Conservation (phyloP, 352 stramenopile species). For the Phytophthora pseudosyringae region DNA sequence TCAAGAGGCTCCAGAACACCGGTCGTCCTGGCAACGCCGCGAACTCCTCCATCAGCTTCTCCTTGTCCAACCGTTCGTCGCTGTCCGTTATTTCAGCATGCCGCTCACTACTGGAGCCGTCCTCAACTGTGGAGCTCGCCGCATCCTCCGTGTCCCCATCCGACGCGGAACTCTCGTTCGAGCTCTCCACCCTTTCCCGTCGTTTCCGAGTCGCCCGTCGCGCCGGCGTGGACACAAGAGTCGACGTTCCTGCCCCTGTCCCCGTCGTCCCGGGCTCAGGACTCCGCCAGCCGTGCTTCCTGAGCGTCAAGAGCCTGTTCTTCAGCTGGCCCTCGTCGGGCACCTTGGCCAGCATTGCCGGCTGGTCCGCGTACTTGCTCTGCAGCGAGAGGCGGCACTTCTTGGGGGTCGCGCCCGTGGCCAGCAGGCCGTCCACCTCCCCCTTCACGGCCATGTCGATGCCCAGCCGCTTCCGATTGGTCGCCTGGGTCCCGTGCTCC, state of each 20-base stretch:
- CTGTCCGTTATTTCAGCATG: background rate
- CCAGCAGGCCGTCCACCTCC: conserved; percentile 29
- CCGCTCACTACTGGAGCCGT: background rate
- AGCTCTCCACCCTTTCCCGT: conserved; percentile 1
- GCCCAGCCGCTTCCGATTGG: conserved; percentile 21
- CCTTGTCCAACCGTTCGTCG: conserved; percentile 24
- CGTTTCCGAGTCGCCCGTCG: background rate
- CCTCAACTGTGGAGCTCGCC: background rate
- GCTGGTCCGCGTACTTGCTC: conserved; percentile 26
- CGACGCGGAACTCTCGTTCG: conserved; percentile 9
- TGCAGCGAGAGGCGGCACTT: conserved; percentile 17
- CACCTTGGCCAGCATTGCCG: conserved; percentile 26
- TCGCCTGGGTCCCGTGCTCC: conserved; percentile 15
- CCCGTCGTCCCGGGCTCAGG: background rate
- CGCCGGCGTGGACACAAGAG: background rate
- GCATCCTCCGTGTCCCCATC: conserved; percentile 1
- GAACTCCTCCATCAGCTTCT: conserved; percentile 34
- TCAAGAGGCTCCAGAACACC: conserved; percentile 38
- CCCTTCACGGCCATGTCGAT: conserved; percentile 25
- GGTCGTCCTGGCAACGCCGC: conserved; percentile 25
- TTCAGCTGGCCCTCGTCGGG: conserved; percentile 20
- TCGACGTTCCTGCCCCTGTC: background rate
- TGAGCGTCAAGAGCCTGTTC: conserved; percentile 27
- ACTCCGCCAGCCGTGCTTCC: conserved; percentile 10
- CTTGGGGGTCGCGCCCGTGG: conserved; percentile 1